Conservation (phyloP, 805 yeast genomes). For the Kuraishia hungarica region DNA sequence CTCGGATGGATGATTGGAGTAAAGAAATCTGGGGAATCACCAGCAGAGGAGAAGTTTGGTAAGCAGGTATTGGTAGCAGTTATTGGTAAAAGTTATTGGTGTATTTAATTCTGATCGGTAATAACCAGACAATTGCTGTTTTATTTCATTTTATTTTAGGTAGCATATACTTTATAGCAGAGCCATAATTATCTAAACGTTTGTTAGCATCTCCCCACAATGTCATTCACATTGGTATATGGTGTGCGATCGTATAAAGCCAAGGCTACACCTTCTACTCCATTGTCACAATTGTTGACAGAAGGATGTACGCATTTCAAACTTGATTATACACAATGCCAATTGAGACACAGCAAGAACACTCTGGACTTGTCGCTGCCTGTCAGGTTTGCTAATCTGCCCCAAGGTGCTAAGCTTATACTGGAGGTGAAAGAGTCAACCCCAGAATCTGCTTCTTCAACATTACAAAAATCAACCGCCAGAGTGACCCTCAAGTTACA, state of each 20-base stretch:
- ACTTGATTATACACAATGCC: conserved; percentile 11
- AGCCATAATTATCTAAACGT: background rate
- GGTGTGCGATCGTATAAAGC: conserved; percentile 24
- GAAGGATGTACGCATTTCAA: conserved; percentile 29
- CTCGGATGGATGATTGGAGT: too few relatives aligned
- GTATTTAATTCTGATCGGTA: too few relatives aligned
- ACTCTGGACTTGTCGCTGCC: conserved; percentile 31
- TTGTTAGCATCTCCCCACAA: background rate
- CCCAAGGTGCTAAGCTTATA: conserved; percentile 33
- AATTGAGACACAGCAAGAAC: conserved; percentile 20
- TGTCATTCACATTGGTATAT: conserved; percentile 22
- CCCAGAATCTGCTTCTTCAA: background rate
- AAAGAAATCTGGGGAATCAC: too few relatives aligned
- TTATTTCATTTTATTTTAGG: too few relatives aligned
- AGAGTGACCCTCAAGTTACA: conserved; percentile 16
- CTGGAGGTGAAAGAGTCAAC: conserved; percentile 9
- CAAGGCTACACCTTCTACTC: conserved; percentile 25
- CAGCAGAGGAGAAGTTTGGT: too few relatives aligned
- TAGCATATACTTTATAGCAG: background rate
- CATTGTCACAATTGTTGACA: conserved; percentile 26
- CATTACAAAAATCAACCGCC: background rate
- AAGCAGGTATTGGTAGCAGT: too few relatives aligned
- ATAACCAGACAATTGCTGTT: too few relatives aligned
- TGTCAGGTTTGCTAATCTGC: conserved; percentile 31
- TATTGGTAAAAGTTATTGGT: too few relatives aligned